phyloP scores from a whole-genome alignment of 148 eudicot species.

The Tetragonia tetragonoides region DNA sequence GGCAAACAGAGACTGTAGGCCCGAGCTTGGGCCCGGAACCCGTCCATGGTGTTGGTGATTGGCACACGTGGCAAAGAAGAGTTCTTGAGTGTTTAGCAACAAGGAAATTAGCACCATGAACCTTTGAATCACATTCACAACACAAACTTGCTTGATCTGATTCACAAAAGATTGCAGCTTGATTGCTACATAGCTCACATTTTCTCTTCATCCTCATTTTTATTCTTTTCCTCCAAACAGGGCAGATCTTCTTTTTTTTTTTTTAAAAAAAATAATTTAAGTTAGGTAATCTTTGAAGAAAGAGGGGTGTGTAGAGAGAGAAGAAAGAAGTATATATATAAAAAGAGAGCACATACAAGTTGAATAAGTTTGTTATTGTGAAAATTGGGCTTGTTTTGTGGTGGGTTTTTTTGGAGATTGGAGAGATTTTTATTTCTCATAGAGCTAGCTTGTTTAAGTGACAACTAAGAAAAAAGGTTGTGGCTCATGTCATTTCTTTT shows the following conservation, averaged over 20 bases:
- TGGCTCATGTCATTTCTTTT: slow-evolving; percentile 15
- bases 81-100: slow-evolving; percentile 26
- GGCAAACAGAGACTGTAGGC: slow-evolving; percentile 23
- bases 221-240: neutral
- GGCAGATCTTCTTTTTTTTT: neutral
- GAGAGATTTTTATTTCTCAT: slow-evolving; percentile 10
- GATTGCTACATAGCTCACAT: slow-evolving; percentile 30
- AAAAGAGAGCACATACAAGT: neutral
- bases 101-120: slow-evolving; percentile 31
- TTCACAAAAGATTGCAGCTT: slow-evolving; percentile 24
- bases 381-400: slow-evolving; percentile 14
- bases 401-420: slow-evolving; percentile 19
- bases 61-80: slow-evolving; percentile 28
- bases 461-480: slow-evolving; percentile 19
- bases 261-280: neutral
- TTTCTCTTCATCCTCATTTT: slow-evolving; percentile 22
- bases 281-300: neutral
- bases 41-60: slow-evolving; percentile 22
- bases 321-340: neutral
- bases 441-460: slow-evolving; percentile 14
- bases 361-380: slow-evolving; percentile 6
- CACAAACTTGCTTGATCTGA: slow-evolving; percentile 31
- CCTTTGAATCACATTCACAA: slow-evolving; percentile 26
- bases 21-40: slow-evolving; percentile 29
- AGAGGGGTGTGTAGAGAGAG: neutral